A percentile compares a stretch with the other conserved stretches of the same genome.
phyloP scores from a whole-genome alignment of 176 grass and related monocot species.

The Saccharum officinarum region DNA sequence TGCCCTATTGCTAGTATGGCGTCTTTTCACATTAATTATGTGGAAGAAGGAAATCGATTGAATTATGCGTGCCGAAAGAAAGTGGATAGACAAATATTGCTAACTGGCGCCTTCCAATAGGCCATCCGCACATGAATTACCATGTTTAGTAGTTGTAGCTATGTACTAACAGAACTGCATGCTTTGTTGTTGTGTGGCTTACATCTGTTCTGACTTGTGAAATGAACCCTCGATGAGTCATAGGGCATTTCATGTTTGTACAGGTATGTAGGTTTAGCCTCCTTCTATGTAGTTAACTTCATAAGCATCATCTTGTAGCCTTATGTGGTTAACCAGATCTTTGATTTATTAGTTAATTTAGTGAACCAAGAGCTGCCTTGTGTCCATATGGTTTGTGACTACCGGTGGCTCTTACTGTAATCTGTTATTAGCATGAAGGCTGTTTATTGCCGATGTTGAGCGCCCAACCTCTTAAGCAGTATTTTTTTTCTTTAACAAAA shows the following conservation, averaged over 20 bases:
- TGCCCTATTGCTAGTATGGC: constrained; percentile 15
- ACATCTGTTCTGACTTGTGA: not conserved
- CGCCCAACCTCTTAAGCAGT: not conserved
- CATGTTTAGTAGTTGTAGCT: constrained; percentile 30
- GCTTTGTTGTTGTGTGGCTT: constrained; percentile 6
- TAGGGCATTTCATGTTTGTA: constrained; percentile 26
- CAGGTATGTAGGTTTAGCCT: constrained; percentile 13
- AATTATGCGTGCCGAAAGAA: constrained; percentile 14
- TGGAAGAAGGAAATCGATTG: constrained; percentile 29
- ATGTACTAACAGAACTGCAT: constrained; percentile 10
- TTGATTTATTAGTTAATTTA: not conserved
- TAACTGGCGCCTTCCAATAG: constrained; percentile 17
- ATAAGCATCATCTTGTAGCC: not conserved
- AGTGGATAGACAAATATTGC: not conserved
- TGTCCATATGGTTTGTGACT: not conserved
- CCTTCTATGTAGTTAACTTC: not conserved
- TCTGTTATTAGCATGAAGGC: not conserved
- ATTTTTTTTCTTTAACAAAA: not conserved
- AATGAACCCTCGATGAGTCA: not conserved
- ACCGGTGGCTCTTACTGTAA: not conserved
- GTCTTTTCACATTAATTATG: constrained; percentile 1
- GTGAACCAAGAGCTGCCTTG: constrained; percentile 2
- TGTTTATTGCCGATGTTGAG: not conserved
- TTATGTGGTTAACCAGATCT: not conserved
- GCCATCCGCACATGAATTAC: constrained; percentile 21